Conservation (phyloP, 345 rosid species). For the Gossypium mustelinum region DNA sequence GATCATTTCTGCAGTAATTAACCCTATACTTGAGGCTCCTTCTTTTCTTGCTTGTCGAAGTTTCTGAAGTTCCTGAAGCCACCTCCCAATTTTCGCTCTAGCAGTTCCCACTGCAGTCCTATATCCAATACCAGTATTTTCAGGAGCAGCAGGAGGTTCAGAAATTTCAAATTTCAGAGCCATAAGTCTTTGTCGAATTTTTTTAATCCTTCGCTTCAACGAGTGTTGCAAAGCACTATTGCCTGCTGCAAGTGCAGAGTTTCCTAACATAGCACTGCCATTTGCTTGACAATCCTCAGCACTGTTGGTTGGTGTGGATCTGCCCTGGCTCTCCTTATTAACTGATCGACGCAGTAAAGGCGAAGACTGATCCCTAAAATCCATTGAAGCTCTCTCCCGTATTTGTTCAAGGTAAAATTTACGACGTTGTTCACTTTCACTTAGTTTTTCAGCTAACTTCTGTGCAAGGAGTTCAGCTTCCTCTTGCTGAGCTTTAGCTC, state of each 20-base stretch:
- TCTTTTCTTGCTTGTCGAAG: slow-evolving; percentile 78
- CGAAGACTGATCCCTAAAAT: slow-evolving; percentile 75
- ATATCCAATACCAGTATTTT: slow-evolving; percentile 56
- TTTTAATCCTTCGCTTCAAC: slow-evolving; percentile 57
- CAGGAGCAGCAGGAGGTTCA: slow-evolving; percentile 47
- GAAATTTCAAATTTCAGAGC: slow-evolving; percentile 60
- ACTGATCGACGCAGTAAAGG: slow-evolving; percentile 52
- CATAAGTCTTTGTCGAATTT: slow-evolving; percentile 72
- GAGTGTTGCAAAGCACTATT: slow-evolving; percentile 49
- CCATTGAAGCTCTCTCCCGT: slow-evolving; percentile 79
- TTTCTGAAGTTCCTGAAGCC: slow-evolving; percentile 83
- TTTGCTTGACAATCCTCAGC: slow-evolving; percentile 51
- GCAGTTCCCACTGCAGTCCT: slow-evolving; percentile 62
- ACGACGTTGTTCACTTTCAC: slow-evolving; percentile 74
- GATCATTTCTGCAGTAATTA: slow-evolving; percentile 63
- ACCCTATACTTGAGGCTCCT: slow-evolving; percentile 53
- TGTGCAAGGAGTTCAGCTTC: slow-evolving; percentile 78
- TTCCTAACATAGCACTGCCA: slow-evolving; percentile 27
- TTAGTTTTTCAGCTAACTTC: slow-evolving; percentile 67
- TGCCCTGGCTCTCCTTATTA: slow-evolving; percentile 58
- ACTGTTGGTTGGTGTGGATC: slow-evolving; percentile 36
- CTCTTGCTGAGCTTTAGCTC: slow-evolving; percentile 81
- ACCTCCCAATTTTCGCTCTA: slow-evolving; percentile 68
- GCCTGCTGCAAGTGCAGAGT: slow-evolving; percentile 34
- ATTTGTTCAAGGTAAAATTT: slow-evolving; percentile 73